Percentiles rank a stretch among this genome's conserved stretches.
These are phyloP conservation scores for Fusarium compactum DNA, from an alignment of 2,329 filamentous ascomycete genomes.

Conservation along the genomic window DNA sequence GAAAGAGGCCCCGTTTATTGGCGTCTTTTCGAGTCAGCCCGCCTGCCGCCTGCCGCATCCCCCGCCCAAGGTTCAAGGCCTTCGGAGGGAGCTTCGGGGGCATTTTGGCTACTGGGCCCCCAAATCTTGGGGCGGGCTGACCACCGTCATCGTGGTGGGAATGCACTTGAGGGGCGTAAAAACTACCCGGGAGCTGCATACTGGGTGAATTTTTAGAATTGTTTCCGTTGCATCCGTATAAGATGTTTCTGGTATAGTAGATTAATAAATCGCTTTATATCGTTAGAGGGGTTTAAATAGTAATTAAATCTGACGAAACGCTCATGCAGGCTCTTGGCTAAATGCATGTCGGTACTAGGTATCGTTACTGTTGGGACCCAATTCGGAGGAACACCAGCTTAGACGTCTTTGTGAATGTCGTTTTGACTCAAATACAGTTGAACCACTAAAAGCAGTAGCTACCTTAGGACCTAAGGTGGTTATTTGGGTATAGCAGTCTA, in stretches of 20 bases:
- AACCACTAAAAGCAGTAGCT: no score
- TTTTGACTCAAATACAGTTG: neutral
- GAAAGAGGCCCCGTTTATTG: conserved; percentile 8
- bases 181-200: conserved; percentile 26
- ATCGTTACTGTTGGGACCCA: neutral
- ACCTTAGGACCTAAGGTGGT: no score
- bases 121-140: conserved; percentile 18
- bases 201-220: conserved; percentile 1
- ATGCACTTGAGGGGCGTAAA: neutral
- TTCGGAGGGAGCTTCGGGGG: conserved; percentile 9
- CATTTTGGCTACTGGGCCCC: conserved; percentile 3
- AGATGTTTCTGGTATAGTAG: neutral
- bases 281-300: neutral
- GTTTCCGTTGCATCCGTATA: conserved; percentile 27
- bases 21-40: conserved; percentile 3
- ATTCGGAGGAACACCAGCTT: neutral
- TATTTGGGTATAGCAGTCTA: no score
- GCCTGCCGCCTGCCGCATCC: conserved; percentile 7
- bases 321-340: neutral
- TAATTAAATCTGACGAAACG: neutral
- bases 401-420: conserved; percentile 15
- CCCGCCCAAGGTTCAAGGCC: neutral
- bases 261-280: neutral
- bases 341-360: neutral
- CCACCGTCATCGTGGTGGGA: conserved; percentile 1